Base-by-base conservation (phyloP, 768 basidiomycete genomes). In the Mrakia blollopis region DNA sequence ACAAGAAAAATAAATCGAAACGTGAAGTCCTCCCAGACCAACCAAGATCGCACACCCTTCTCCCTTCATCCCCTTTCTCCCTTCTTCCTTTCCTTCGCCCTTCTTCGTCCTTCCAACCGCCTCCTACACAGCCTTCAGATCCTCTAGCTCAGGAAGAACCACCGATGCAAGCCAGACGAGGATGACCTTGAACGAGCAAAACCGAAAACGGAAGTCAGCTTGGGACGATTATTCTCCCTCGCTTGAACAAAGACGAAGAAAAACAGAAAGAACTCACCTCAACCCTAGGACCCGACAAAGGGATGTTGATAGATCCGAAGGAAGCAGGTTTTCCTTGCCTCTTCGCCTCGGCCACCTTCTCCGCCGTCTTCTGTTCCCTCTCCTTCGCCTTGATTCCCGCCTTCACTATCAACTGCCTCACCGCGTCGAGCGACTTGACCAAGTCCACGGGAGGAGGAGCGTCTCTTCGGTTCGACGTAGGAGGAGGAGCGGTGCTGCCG, bases 101-200 rank as follows among this genome's bases (percentile, higher is more conserved):
- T 6, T 8, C 11, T 65, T 16, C 63, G 0, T 9, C 63, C 5
- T n/a, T 25, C n/a, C 23, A n/a, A 11, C 21, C 0, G 11, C 13
- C 4, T 23, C 8, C 25, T 41, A 68, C 25, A 73, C 47, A 44
- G 54, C 44, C 63, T 73, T 60, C 57, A 57, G 35, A 6, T 37
- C 68, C 41, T 92, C 92, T 80, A 93, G 82, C 80, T 92, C 91
- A 5, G 88, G 89, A 50, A 94, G 83, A 85, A 91, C 90, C 75
- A 92, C 90, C 25, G 91, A 92, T 35, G 87, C 92, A 74, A 94
- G 85, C 92, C 92, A 94, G 61, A 92, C 92, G 75, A 94, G 86
- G 74, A 93, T 74, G 63, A 74, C 47, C 73, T 74, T 63, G 4
- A 57, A 37, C 23, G 57, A 57, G 10, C 18, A 30, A 30, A 30